Base-by-base conservation (phyloP, 1,284 basidiomycete genomes). In the Volvariella volvacea region DNA sequence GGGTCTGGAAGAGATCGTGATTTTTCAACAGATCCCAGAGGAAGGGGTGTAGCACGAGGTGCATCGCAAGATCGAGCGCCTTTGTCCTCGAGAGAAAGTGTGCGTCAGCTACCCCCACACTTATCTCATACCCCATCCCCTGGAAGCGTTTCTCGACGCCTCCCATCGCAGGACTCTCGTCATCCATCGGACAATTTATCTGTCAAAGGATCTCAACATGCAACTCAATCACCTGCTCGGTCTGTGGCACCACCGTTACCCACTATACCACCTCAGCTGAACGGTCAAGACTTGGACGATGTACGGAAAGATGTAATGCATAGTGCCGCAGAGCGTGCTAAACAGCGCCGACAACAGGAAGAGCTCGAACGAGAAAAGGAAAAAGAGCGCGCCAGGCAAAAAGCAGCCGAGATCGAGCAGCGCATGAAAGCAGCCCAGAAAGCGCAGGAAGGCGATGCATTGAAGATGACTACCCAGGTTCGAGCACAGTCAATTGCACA, bases 271-370 rank as follows among this genome's bases (percentile, higher is more conserved):
- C 59, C 63, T 36, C 51, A 52, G 25, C 45, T 68, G 9, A 55
- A 56, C 17, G 66, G 53, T 7, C 60, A 73, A n/a, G 85, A 87
- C 53, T 59, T 87, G 34, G 83, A 91, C 44, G 83, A 83, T 50
- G 71, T 74, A 7, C 80, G 88, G 52, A 88, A 88, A 53, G 81
- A 83, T 34, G 76, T 90, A 40, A 95, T 97, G 92, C 90, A 92
- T 50, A 78, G 69, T 45, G 91, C 91, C 2, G 93, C 92, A 2
- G 92, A 91, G 54, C 78, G 92, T 42, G 93, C 93, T 1, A 83
- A 82, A 55, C 68, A 80, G 47, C 70, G 88, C 46, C 68, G 92
- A 39, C 78, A 91, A 57, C 79, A 87, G 39, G 93, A 95, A 55
- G 93, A 97, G 59, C 82, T 82, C 49, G 88, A 92, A 53, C 73